These are phyloP conservation scores for Cercospora janseana DNA, from an alignment of 2,329 filamentous ascomycete genomes.

Conservation along the genomic window DNA sequence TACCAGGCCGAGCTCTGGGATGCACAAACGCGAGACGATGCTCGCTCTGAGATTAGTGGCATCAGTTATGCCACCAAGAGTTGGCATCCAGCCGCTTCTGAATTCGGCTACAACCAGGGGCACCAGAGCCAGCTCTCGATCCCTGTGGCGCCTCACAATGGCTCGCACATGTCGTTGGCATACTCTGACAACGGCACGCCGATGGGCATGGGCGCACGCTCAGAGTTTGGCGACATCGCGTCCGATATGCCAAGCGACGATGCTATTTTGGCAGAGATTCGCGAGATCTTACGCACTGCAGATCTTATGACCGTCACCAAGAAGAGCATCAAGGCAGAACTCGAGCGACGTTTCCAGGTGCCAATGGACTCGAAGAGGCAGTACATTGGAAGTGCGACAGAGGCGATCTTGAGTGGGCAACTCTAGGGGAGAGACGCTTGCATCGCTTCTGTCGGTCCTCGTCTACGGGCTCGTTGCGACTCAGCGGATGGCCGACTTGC, in stretches of 20 bases:
- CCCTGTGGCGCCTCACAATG: conserved; percentile 43
- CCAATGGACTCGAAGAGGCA: conserved; percentile 81
- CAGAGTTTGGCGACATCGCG: conserved; percentile 64
- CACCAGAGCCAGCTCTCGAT: conserved; percentile 61
- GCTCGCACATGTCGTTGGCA: conserved; percentile 74
- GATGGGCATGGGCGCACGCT: conserved; percentile 49
- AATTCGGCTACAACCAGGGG: conserved; percentile 62
- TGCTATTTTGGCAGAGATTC: conserved; percentile 85
- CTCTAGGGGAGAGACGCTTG: conserved; percentile 30
- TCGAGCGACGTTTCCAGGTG: conserved; percentile 87
- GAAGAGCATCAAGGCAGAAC: conserved; percentile 92
- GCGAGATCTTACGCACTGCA: conserved; percentile 84
- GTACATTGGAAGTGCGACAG: conserved; percentile 65
- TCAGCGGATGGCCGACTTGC: too few relatives aligned
- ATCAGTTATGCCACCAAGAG: conserved; percentile 91
- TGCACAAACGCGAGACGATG: conserved; percentile 76
- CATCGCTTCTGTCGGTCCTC: background rate
- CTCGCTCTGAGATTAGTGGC: conserved; percentile 84
- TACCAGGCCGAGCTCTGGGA: conserved; percentile 99
- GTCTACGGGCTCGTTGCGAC: background rate
- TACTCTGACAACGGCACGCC: conserved; percentile 58
- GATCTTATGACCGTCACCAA: conserved; percentile 98
- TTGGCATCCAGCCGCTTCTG: conserved; percentile 53
- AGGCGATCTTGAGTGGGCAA: conserved; percentile 44
- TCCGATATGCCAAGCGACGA: conserved; percentile 75